Evolutionary conservation across 75 land plant species (phyloP).

Genomic region (Gnetum montanum): DNA sequence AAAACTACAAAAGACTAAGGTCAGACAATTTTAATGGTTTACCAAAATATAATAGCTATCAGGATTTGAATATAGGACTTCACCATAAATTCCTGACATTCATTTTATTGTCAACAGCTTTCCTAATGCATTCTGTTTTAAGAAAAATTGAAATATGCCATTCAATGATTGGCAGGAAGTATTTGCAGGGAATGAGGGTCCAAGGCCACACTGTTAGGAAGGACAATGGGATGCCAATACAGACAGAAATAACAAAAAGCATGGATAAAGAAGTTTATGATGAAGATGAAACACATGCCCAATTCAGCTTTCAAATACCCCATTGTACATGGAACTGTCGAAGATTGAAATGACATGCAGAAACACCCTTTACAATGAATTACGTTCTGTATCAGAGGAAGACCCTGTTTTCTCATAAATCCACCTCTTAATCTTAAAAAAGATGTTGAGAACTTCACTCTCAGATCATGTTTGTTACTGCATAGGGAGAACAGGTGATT

Average conservation of each 20-base stretch:
- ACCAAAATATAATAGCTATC: too few relatives aligned
- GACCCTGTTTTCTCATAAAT: constrained; percentile 41
- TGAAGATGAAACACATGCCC: constrained; percentile 50
- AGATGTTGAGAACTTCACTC: constrained; percentile 58
- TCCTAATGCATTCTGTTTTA: too few relatives aligned
- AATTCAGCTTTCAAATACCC: constrained; percentile 40
- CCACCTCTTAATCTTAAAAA: constrained; percentile 53
- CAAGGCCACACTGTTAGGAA: constrained; percentile 47
- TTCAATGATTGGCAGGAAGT: constrained; percentile 22
- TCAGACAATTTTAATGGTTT: too few relatives aligned
- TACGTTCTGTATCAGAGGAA: constrained; percentile 41
- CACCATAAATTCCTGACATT: too few relatives aligned
- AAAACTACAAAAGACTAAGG: too few relatives aligned
- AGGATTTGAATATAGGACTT: too few relatives aligned
- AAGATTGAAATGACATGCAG: constrained; percentile 51
- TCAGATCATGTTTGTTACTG: constrained; percentile 52
- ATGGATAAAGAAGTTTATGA: constrained; percentile 52
- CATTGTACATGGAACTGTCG: constrained; percentile 40
- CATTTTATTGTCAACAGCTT: too few relatives aligned
- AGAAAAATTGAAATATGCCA: too few relatives aligned
- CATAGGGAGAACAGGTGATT: constrained; percentile 52
- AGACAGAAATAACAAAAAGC: constrained; percentile 54
- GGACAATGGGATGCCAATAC: constrained; percentile 41
- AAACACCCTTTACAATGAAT: constrained; percentile 44
- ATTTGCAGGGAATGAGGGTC: constrained; percentile 55